Evolutionary conservation across 108 stramenopile species (phyloP).

Genomic region (Cyclotella baltica): DNA sequence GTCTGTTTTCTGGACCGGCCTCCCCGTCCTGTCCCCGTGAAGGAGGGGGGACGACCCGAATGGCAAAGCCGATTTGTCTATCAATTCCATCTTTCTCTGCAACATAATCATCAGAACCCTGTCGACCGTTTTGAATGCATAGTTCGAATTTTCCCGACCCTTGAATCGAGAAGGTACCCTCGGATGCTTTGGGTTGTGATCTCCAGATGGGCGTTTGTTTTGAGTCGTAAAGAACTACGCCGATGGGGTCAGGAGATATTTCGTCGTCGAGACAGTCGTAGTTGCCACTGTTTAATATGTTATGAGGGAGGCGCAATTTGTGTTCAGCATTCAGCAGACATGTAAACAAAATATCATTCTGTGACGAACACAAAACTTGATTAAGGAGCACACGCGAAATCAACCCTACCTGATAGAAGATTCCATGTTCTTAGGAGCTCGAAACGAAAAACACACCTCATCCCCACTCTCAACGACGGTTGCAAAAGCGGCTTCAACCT

Average conservation of each 20-base stretch:
- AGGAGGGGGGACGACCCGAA: constrained; percentile 54
- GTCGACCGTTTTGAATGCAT: constrained; percentile 68
- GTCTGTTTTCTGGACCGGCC: constrained; percentile 68
- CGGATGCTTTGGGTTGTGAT: constrained; percentile 52
- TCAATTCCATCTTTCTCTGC: constrained; percentile 43
- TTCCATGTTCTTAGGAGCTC: constrained; percentile 31
- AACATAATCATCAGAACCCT: constrained; percentile 56
- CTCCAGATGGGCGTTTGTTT: constrained; percentile 55
- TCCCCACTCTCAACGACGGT: constrained; percentile 40
- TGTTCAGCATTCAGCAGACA: not conserved
- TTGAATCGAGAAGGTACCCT: constrained; percentile 62
- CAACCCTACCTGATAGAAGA: constrained; percentile 32
- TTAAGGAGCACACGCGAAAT: not conserved
- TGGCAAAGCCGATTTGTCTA: constrained; percentile 65
- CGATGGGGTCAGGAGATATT: constrained; percentile 42
- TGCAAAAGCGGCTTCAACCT: constrained; percentile 39
- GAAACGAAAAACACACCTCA: constrained; percentile 45
- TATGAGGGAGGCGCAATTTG: not conserved
- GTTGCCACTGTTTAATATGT: constrained; percentile 28
- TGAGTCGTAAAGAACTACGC: constrained; percentile 40
- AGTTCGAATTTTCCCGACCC: constrained; percentile 54
- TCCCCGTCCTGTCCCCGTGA: constrained; percentile 54
- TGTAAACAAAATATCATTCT: no score
- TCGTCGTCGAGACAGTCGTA: constrained; percentile 52
- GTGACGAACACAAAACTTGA: no score